Conservation (phyloP, 1,284 basidiomycete species). For the Earliella scabrosa region DNA sequence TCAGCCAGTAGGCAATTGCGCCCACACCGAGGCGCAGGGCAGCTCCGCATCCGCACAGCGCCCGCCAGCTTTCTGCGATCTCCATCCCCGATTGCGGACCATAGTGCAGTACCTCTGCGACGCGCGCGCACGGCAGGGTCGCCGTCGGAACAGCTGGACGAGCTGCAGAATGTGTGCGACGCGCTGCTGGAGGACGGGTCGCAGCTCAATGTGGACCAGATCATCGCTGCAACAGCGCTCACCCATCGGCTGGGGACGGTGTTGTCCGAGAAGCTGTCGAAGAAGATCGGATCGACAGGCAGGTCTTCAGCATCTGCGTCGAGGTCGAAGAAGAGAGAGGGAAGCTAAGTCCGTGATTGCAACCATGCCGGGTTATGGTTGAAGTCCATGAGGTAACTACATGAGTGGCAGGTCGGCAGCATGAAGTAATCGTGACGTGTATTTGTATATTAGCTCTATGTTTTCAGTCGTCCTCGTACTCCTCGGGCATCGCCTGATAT, state of each 20-base stretch:
- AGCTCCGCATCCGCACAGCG: conserved; percentile 17
- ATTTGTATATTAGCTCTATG: no score
- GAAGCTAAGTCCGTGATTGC: no score
- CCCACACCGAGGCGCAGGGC: no score
- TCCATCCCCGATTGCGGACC: not conserved
- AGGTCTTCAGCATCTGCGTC: not conserved
- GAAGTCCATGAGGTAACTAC: no score
- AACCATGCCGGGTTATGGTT: no score
- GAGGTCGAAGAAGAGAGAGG: not conserved
- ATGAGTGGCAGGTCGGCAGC: no score
- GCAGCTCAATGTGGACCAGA: conserved; percentile 23
- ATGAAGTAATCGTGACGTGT: no score
- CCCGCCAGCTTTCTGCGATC: conserved; percentile 11
- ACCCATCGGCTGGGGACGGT: conserved; percentile 17
- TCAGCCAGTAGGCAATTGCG: not conserved
- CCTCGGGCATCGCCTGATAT: no score
- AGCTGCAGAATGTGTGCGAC: conserved; percentile 19
- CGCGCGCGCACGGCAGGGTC: conserved; percentile 18
- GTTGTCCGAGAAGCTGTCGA: conserved; percentile 20
- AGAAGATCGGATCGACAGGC: conserved; percentile 1
- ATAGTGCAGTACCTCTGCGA: conserved; percentile 3
- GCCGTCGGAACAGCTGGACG: conserved; percentile 16
- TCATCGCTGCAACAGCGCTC: conserved; percentile 19
- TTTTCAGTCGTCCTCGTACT: no score
- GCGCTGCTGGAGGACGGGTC: conserved; percentile 22